Evolutionary conservation across 169 alveolate genomes (phyloP).

Genomic region (Babesia gibsoni): DNA sequence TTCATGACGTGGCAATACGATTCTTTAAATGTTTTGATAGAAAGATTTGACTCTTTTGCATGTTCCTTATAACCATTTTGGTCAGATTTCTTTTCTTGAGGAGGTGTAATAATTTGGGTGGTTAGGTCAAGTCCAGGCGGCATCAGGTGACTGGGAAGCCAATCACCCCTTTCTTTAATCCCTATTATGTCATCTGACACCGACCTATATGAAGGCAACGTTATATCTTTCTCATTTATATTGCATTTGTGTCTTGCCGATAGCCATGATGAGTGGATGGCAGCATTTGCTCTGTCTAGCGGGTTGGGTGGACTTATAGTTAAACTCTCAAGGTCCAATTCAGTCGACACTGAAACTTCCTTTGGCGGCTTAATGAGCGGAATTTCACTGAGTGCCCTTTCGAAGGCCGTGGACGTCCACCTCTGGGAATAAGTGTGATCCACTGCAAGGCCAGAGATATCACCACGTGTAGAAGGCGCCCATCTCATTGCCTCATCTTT

Average conservation of each 20-base stretch:
- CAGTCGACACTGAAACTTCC: not conserved
- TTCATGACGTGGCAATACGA: not conserved
- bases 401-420: conserved; percentile 22
- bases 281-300: not conserved
- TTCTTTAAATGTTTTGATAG: not conserved
- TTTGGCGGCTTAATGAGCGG: not conserved
- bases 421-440: not conserved
- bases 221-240: not conserved
- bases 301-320: not conserved
- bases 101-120: too few relatives aligned
- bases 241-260: not conserved
- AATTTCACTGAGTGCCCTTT: not conserved
- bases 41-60: too few relatives aligned
- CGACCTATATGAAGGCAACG: not conserved
- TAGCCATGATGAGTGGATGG: conserved; percentile 11
- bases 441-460: too few relatives aligned
- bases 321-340: not conserved
- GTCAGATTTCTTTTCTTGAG: too few relatives aligned
- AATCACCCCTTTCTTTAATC: too few relatives aligned
- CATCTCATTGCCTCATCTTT: not conserved
- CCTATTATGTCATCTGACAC: too few relatives aligned
- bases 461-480: not conserved
- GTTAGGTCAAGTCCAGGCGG: too few relatives aligned
- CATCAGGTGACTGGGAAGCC: too few relatives aligned
- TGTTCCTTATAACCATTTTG: too few relatives aligned